Evolutionary conservation across 306 rosid genomes (phyloP), one percentile per base, ranked within the genome.

Genomic region (Dryas drummondii): DNA sequence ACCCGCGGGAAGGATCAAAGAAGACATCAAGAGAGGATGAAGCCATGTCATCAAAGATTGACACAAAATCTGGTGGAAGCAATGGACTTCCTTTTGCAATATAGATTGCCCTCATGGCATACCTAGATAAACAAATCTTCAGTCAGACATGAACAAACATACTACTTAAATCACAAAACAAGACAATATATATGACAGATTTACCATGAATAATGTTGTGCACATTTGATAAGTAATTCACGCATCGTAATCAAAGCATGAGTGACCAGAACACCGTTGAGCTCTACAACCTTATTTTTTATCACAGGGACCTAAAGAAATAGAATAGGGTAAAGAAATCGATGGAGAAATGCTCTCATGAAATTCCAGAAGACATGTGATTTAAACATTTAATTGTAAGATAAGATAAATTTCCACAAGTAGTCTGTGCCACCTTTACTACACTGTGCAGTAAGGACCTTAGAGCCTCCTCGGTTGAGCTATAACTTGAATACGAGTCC

Each of bases 121-220:
- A 94, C 98, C 98, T 94, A 83, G 73, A 83, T 50, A 80, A 75
- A 74, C 78, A 60, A 66, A 70, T 73, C 49, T 70, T 82, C 61
- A 46, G 62, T 86, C 41, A 86, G 60, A 75, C 60, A 67, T 60
- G 67, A 80, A 65, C 72, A 52, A 3, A 48, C 53, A 22, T 42
- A 48, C 22, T 45, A 72, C 59, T 48, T 22, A 70, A 59, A 62
- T 13, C 58, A 80, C 32, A 50, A 57, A 77, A 59, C 19, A 81
- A 68, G 64, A 71, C 40, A 17, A 71, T 54, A 22, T 41, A 72
- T 53, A 63, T 49, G 56, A 68, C 40, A 68, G 51, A 68, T 82
- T 82, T 84, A 91, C 98, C 98, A 94, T 87, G 98, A 94, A 88
- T 94, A 94, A 81, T 94, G 98, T 71, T 82, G 97, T 46, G 91